phyloP scores from a whole-genome alignment of 805 yeast genomes.

The Teunomyces gatunensis region DNA sequence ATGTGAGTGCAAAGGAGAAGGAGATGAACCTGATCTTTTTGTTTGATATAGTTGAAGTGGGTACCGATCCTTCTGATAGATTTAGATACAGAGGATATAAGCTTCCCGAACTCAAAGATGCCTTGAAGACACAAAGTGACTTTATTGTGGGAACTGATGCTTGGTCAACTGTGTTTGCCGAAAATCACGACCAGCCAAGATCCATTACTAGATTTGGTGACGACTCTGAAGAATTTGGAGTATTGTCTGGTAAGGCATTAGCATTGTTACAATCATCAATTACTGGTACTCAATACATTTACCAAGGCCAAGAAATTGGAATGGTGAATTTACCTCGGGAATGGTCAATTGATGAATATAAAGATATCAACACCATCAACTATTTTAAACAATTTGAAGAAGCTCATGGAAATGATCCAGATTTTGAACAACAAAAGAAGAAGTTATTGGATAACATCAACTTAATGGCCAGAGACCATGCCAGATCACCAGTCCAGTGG shows the following conservation, averaged over 20 bases:
- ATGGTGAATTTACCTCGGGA: slow-evolving; percentile 46
- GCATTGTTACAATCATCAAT: slow-evolving; percentile 45
- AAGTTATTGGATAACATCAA: slow-evolving; percentile 31
- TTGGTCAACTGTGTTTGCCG: slow-evolving; percentile 56
- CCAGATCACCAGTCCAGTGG: slow-evolving; percentile 60
- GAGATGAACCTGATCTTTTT: slow-evolving; percentile 39
- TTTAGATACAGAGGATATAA: slow-evolving; percentile 31
- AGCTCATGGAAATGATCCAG: slow-evolving; percentile 23
- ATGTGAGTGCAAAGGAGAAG: slow-evolving; percentile 37
- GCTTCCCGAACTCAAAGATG: slow-evolving; percentile 39
- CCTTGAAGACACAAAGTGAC: slow-evolving; percentile 15
- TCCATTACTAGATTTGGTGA: slow-evolving; percentile 50
- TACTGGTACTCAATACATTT: slow-evolving; percentile 54
- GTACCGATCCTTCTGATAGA: slow-evolving; percentile 31
- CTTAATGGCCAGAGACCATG: slow-evolving; percentile 49
- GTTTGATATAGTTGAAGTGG: slow-evolving; percentile 34
- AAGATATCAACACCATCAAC: slow-evolving; percentile 48
- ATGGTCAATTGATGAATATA: slow-evolving; percentile 49
- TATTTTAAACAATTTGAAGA: slow-evolving; percentile 32
- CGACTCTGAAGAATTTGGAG: slow-evolving; percentile 29
- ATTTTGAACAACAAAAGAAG: slow-evolving; percentile 15
- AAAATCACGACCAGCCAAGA: slow-evolving; percentile 60
- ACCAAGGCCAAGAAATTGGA: slow-evolving; percentile 63
- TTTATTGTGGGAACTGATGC: slow-evolving; percentile 50
- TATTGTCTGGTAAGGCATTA: slow-evolving; percentile 46